Conservation (phyloP, 2,329 filamentous ascomycete genomes). For the Pestalotiopsis sp. region DNA sequence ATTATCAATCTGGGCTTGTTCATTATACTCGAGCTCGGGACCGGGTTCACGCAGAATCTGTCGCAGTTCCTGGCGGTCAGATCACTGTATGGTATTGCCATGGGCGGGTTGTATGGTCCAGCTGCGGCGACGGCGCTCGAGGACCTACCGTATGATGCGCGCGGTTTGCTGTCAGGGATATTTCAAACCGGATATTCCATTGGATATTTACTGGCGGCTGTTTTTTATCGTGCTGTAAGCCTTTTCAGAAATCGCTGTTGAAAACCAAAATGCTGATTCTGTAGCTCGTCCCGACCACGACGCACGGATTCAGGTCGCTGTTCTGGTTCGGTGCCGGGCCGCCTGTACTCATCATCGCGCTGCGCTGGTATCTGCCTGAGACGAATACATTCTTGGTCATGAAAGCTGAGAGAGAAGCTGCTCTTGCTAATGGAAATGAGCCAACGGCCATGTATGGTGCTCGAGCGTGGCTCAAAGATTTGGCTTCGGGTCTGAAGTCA, state of each 20-base stretch:
- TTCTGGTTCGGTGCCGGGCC: slow-evolving; percentile 89
- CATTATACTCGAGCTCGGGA: slow-evolving; percentile 70
- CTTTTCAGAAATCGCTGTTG: no score
- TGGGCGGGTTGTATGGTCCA: slow-evolving; percentile 82
- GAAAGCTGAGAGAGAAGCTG: slow-evolving; percentile 55
- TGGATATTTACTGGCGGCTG: slow-evolving; percentile 64
- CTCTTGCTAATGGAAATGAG: slow-evolving; percentile 60
- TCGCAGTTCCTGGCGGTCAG: slow-evolving; percentile 74
- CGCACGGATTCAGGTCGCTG: slow-evolving; percentile 80
- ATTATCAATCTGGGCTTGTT: slow-evolving; percentile 75
- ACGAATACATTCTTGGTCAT: slow-evolving; percentile 60
- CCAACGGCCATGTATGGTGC: slow-evolving; percentile 55
- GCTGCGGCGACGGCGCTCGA: slow-evolving; percentile 79
- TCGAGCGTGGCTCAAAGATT: slow-evolving; percentile 73
- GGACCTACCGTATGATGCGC: slow-evolving; percentile 67
- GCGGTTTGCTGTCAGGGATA: slow-evolving; percentile 76
- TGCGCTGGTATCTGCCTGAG: slow-evolving; percentile 78
- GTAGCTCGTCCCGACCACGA: slow-evolving; percentile 70
- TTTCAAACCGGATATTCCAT: slow-evolving; percentile 73
- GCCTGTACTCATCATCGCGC: slow-evolving; percentile 78
- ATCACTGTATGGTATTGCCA: slow-evolving; percentile 76
- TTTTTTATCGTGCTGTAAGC: slow-evolving; percentile 62
- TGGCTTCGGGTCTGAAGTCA: slow-evolving; percentile 73
- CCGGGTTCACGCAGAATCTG: slow-evolving; percentile 71
- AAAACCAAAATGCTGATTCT: not conserved